phyloP scores from a whole-genome alignment of 345 rosid species.

The Euclidium syriacum region DNA sequence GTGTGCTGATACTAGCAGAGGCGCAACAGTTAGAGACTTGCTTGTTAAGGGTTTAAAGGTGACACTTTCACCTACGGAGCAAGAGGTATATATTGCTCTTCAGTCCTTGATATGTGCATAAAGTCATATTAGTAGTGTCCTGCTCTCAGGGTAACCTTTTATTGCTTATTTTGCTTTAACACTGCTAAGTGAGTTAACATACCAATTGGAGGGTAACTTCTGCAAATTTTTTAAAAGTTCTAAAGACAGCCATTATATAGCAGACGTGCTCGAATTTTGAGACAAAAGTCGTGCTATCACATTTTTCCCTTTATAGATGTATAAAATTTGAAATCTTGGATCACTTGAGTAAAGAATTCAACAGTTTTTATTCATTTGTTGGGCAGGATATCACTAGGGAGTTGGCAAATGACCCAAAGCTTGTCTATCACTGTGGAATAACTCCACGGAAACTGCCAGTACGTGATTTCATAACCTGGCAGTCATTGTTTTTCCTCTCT shows the following conservation, averaged over 20 bases:
- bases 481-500: not conserved
- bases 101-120: slow-evolving; percentile 3
- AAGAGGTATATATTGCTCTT: slow-evolving; percentile 48
- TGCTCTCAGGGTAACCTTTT: not conserved
- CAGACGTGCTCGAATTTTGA: not conserved
- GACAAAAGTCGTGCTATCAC: slow-evolving; percentile 5
- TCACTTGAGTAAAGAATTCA: slow-evolving; percentile 11
- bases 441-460: slow-evolving; percentile 92
- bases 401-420: slow-evolving; percentile 80
- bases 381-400: slow-evolving; percentile 68
- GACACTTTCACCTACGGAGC: slow-evolving; percentile 70
- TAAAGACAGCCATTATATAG: not conserved
- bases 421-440: slow-evolving; percentile 88
- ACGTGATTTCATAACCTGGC: slow-evolving; percentile 30
- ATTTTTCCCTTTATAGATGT: slow-evolving; percentile 9
- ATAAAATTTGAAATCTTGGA: slow-evolving; percentile 8
- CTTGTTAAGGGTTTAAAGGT: slow-evolving; percentile 84
- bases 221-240: slow-evolving; percentile 3
- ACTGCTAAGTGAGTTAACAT: slow-evolving; percentile 2
- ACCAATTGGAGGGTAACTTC: not conserved
- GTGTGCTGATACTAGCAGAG: slow-evolving; percentile 99
- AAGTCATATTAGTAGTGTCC: not conserved
- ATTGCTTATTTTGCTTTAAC: not conserved
- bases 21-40: slow-evolving; percentile 79
- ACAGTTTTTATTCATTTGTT: slow-evolving; percentile 12